phyloP scores from a whole-genome alignment of 192 early-diverging fungal genomes.

The Linnemannia hyalina region DNA sequence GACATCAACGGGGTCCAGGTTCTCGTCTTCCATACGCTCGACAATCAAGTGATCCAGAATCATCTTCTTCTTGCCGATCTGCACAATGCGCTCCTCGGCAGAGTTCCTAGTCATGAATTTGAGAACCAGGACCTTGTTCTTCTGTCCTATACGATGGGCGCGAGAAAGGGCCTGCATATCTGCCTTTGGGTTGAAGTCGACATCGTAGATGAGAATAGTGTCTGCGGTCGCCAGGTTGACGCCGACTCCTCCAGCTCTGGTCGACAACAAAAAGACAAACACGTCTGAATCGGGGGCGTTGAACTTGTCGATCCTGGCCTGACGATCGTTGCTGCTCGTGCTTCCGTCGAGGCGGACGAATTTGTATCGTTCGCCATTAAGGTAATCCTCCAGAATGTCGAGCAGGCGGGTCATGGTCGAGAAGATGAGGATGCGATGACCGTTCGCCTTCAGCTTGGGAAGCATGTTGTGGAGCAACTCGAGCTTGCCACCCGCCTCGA shows the following conservation, averaged over 20 bases:
- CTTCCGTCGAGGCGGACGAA: constrained; percentile 79
- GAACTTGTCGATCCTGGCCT: constrained; percentile 72
- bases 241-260: constrained; percentile 82
- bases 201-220: constrained; percentile 81
- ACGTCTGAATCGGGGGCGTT: constrained; percentile 71
- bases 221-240: constrained; percentile 82
- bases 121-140: constrained; percentile 71
- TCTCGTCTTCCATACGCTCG: constrained; percentile 75
- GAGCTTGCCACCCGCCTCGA: constrained; percentile 77
- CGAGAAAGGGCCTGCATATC: constrained; percentile 82
- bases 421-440: constrained; percentile 84
- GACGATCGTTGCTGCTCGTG: constrained; percentile 62
- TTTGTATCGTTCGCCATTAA: constrained; percentile 63
- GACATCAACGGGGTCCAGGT: constrained; percentile 66
- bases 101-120: constrained; percentile 74
- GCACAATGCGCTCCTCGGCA: constrained; percentile 79
- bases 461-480: constrained; percentile 76
- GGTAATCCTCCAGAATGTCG: constrained; percentile 84
- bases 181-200: constrained; percentile 80
- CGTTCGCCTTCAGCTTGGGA: constrained; percentile 67
- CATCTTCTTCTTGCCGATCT: constrained; percentile 82
- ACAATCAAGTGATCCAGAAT: constrained; percentile 83
- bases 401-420: constrained; percentile 88
- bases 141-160: constrained; percentile 83
- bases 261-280: constrained; percentile 78